Conservation (phyloP, 2,329 filamentous ascomycete genomes). For the Scorias spongiosa region DNA sequence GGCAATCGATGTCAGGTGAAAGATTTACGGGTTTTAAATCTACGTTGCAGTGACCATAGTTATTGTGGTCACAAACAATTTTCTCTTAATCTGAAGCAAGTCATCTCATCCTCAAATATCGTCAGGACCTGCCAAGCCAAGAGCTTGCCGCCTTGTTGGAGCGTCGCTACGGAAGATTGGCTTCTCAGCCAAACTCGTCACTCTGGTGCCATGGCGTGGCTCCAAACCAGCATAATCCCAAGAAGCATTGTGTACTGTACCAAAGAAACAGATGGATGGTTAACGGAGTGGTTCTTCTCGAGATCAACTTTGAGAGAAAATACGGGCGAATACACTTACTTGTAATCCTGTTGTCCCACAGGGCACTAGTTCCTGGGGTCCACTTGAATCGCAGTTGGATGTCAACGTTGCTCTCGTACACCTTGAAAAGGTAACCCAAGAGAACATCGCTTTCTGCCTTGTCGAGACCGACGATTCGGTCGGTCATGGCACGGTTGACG, state of each 20-base stretch:
- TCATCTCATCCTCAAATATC: neutral
- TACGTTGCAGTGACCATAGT: too few relatives aligned
- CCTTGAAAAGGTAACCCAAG: constrained; percentile 49
- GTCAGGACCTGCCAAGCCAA: constrained; percentile 44
- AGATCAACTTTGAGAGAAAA: neutral
- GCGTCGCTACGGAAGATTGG: constrained; percentile 51
- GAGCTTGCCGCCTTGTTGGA: constrained; percentile 49
- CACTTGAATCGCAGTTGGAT: constrained; percentile 59
- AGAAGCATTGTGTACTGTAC: constrained; percentile 53
- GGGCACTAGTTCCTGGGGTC: constrained; percentile 49
- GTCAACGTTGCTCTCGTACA: constrained; percentile 53
- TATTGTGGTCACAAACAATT: too few relatives aligned
- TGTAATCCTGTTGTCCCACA: constrained; percentile 50
- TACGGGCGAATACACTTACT: constrained; percentile 18
- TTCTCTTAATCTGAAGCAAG: too few relatives aligned
- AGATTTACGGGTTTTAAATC: neutral
- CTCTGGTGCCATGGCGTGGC: constrained; percentile 55
- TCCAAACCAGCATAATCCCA: constrained; percentile 57
- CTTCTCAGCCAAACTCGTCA: constrained; percentile 56
- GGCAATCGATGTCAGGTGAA: constrained; percentile 7
- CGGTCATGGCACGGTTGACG: constrained; percentile 57
- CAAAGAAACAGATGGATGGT: too few relatives aligned
- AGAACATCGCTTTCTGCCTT: constrained; percentile 54
- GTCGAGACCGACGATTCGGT: constrained; percentile 53
- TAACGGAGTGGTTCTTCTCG: too few relatives aligned